Conservation (phyloP, 176 grass and related monocot species). For the Carex scoparia region DNA sequence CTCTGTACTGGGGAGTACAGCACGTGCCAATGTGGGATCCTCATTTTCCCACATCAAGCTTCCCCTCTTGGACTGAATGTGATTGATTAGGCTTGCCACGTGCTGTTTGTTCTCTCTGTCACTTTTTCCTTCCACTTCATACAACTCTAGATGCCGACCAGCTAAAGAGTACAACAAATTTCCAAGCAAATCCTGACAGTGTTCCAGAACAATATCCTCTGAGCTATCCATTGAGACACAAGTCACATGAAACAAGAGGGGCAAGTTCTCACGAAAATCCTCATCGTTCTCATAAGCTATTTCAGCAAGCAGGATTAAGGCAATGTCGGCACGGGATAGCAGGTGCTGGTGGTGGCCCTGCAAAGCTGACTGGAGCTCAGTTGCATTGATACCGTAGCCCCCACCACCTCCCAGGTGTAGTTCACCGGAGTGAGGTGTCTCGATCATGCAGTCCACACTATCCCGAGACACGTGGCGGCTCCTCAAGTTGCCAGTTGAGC, state of each 20-base stretch:
- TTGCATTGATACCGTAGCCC: conserved; percentile 76
- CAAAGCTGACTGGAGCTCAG: conserved; percentile 89
- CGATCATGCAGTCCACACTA: conserved; percentile 79
- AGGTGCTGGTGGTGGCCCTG: conserved; percentile 95
- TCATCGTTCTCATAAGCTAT: conserved; percentile 99
- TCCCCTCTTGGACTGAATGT: conserved; percentile 96
- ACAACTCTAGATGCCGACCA: conserved; percentile 85
- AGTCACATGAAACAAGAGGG: conserved; percentile 89
- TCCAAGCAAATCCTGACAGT: conserved; percentile 95
- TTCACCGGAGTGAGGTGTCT: conserved; percentile 94
- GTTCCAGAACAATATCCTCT: conserved; percentile 95
- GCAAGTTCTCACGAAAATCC: conserved; percentile 95
- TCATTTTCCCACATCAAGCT: conserved; percentile 99
- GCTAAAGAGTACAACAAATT: conserved; percentile 97
- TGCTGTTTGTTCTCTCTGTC: conserved; percentile 96
- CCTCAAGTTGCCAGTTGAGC: conserved; percentile 79
- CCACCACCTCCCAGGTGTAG: conserved; percentile 73
- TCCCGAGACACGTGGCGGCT: conserved; percentile 95
- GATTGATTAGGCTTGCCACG: conserved; percentile 90
- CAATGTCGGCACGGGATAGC: conserved; percentile 94
- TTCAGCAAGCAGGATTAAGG: conserved; percentile 95
- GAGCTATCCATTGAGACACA: conserved; percentile 99
- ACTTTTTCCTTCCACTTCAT: conserved; percentile 73
- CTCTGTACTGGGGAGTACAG: conserved; percentile 68
- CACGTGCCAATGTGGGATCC: conserved; percentile 75